Evolutionary conservation across 1,139 yeast genomes (phyloP).

Genomic region (Sugiyamaella sp.): DNA sequence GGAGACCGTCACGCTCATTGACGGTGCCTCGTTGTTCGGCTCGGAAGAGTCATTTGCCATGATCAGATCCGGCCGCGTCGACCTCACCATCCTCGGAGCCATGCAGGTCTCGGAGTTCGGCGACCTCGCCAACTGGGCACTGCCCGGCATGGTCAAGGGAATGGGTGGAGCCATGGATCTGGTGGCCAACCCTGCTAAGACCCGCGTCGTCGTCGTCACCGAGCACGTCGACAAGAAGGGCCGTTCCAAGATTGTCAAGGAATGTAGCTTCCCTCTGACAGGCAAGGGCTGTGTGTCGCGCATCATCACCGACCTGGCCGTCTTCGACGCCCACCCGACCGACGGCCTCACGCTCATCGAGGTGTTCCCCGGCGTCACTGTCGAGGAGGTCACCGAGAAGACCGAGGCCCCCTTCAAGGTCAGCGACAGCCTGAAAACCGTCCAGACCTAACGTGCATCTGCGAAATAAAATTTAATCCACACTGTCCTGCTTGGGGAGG

Average conservation of each 20-base stretch:
- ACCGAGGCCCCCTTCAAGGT: slow-evolving; percentile 50
- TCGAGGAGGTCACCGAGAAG: slow-evolving; percentile 47
- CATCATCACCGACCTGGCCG: slow-evolving; percentile 54
- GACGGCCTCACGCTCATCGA: slow-evolving; percentile 49
- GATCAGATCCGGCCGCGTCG: slow-evolving; percentile 54
- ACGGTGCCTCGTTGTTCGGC: slow-evolving; percentile 54
- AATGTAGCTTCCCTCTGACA: slow-evolving; percentile 52
- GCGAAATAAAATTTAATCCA: not conserved
- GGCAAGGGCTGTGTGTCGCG: slow-evolving; percentile 51
- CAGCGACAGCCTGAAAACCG: slow-evolving; percentile 38
- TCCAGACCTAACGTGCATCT: slow-evolving; percentile 11
- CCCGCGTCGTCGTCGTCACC: slow-evolving; percentile 53
- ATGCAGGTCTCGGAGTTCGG: slow-evolving; percentile 53
- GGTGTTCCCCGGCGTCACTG: slow-evolving; percentile 45
- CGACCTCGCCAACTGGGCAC: slow-evolving; percentile 57
- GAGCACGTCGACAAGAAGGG: slow-evolving; percentile 55
- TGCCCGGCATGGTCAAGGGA: slow-evolving; percentile 55
- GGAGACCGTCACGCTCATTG: slow-evolving; percentile 52
- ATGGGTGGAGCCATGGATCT: slow-evolving; percentile 64
- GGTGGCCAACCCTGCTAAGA: slow-evolving; percentile 51
- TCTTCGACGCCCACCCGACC: slow-evolving; percentile 49
- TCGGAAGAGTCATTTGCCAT: slow-evolving; percentile 55
- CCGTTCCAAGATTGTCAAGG: slow-evolving; percentile 50
- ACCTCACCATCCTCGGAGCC: slow-evolving; percentile 53
- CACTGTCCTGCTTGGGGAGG: no score